Percentiles rank a stretch among this genome's conserved stretches.
Evolutionary conservation across 1,284 basidiomycete genomes (phyloP).

Genomic region (Meripilus lineatus): DNA sequence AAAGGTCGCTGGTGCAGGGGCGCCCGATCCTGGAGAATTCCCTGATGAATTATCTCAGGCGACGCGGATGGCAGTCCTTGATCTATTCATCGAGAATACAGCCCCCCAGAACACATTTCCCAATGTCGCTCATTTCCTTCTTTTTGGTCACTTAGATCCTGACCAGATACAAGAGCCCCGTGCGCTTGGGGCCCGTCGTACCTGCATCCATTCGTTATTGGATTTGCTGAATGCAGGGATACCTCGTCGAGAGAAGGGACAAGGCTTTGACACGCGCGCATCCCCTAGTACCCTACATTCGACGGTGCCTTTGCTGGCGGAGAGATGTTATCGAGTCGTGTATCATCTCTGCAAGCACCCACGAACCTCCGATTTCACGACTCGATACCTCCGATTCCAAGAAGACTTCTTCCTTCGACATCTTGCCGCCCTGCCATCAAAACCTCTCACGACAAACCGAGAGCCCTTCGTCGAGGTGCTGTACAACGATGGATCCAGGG

Average conservation of each 20-base stretch:
- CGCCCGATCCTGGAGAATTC: slow-evolving; percentile 45
- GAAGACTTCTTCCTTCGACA: slow-evolving; percentile 91
- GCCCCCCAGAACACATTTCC: slow-evolving; percentile 62
- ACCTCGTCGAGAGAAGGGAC: slow-evolving; percentile 45
- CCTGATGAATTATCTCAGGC: slow-evolving; percentile 57
- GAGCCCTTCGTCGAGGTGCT: slow-evolving; percentile 63
- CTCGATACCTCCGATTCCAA: slow-evolving; percentile 84
- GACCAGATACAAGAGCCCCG: slow-evolving; percentile 71
- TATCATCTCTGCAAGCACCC: slow-evolving; percentile 86
- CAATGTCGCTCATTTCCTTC: slow-evolving; percentile 86
- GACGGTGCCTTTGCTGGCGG: slow-evolving; percentile 76
- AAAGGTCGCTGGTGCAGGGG: slow-evolving; percentile 65
- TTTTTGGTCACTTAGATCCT: slow-evolving; percentile 63
- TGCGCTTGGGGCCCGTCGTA: slow-evolving; percentile 63
- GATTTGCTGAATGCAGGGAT: slow-evolving; percentile 72
- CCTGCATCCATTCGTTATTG: slow-evolving; percentile 80
- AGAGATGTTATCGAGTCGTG: slow-evolving; percentile 81
- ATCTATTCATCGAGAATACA: slow-evolving; percentile 82
- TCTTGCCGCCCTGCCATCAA: slow-evolving; percentile 68
- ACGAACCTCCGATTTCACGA: slow-evolving; percentile 76
- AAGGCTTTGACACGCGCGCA: slow-evolving; percentile 24
- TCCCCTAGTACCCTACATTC: slow-evolving; percentile 30
- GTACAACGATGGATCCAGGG: slow-evolving; percentile 68
- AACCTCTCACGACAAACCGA: slow-evolving; percentile 42
- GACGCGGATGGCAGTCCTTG: slow-evolving; percentile 77